A percentile compares a stretch with the other conserved stretches of the same genome.
phyloP scores from a whole-genome alignment of 140 eudicot genomes.

The Ambrosia hybrid region DNA sequence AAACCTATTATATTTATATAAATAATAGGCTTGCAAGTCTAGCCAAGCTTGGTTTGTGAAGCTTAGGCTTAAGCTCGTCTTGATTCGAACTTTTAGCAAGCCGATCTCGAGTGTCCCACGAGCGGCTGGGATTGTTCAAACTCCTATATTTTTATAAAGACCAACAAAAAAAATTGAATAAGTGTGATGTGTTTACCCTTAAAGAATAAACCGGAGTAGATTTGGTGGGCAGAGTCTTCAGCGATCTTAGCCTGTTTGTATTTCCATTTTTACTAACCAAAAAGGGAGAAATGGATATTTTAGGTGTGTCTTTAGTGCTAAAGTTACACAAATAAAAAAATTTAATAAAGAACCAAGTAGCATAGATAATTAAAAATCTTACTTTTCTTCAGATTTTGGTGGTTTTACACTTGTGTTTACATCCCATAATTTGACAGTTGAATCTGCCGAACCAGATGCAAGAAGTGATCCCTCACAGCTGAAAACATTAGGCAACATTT shows the following conservation, averaged over 20 bases:
- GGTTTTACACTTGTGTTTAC: constrained; percentile 69
- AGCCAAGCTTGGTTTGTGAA: too few species aligned
- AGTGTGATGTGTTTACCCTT: constrained; percentile 46
- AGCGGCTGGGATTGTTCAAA: neutral
- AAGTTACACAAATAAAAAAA: neutral
- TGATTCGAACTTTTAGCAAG: too few species aligned
- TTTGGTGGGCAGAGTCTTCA: constrained; percentile 90
- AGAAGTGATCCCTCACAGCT: constrained; percentile 99
- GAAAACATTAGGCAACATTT: constrained; percentile 24
- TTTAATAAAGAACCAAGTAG: neutral
- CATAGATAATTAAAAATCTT: constrained; percentile 20
- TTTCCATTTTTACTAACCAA: constrained; percentile 65
- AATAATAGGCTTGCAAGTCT: too few species aligned
- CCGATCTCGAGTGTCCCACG: too few species aligned
- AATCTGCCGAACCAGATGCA: constrained; percentile 99
- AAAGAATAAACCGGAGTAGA: constrained; percentile 89
- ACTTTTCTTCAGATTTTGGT: constrained; percentile 71
- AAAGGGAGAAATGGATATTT: constrained; percentile 4
- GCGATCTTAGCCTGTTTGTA: constrained; percentile 79
- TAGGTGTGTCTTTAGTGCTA: neutral
- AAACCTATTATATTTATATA: too few species aligned
- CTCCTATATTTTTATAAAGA: neutral
- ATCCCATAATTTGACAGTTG: constrained; percentile 97
- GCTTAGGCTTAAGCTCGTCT: too few species aligned
- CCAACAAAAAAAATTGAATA: neutral